phyloP scores from a whole-genome alignment of 768 basidiomycete genomes.

The Lactarius akahatsu region DNA sequence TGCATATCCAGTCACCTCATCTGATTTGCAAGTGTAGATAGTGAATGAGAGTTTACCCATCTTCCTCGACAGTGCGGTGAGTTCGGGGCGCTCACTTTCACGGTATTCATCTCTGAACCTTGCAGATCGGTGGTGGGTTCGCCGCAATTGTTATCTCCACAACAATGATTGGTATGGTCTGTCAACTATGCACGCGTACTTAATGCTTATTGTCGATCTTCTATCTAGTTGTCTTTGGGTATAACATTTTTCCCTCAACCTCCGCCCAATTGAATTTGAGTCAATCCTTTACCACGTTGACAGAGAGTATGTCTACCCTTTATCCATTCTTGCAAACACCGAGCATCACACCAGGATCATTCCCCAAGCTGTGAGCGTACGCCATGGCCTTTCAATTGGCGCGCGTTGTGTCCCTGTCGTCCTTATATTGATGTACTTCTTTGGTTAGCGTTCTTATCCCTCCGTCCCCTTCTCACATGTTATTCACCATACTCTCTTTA shows the following conservation, averaged over 20 bases:
- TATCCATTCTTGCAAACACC: neutral
- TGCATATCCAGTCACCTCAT: neutral
- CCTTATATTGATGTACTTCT: slow-evolving; percentile 48
- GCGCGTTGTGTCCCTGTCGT: slow-evolving; percentile 53
- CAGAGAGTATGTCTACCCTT: slow-evolving; percentile 17
- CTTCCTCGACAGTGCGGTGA: slow-evolving; percentile 70
- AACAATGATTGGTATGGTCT: slow-evolving; percentile 57
- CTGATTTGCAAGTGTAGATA: slow-evolving; percentile 44
- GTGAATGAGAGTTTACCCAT: slow-evolving; percentile 83
- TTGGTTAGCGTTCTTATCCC: slow-evolving; percentile 37
- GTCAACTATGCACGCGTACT: neutral
- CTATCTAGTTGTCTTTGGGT: slow-evolving; percentile 77
- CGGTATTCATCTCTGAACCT: neutral
- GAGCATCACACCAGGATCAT: slow-evolving; percentile 48
- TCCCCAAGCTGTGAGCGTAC: slow-evolving; percentile 71
- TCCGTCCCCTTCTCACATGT: neutral
- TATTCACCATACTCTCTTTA: slow-evolving; percentile 21
- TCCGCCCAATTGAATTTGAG: neutral
- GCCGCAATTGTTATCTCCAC: slow-evolving; percentile 80
- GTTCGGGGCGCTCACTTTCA: slow-evolving; percentile 1
- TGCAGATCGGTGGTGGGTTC: slow-evolving; percentile 62
- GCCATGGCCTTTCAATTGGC: slow-evolving; percentile 59
- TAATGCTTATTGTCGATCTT: slow-evolving; percentile 9
- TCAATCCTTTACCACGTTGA: too few relatives aligned
- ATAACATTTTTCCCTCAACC: slow-evolving; percentile 32